These are phyloP conservation scores for Collybiopsis confluens DNA, from an alignment of 768 basidiomycete genomes.

Conservation along the genomic window DNA sequence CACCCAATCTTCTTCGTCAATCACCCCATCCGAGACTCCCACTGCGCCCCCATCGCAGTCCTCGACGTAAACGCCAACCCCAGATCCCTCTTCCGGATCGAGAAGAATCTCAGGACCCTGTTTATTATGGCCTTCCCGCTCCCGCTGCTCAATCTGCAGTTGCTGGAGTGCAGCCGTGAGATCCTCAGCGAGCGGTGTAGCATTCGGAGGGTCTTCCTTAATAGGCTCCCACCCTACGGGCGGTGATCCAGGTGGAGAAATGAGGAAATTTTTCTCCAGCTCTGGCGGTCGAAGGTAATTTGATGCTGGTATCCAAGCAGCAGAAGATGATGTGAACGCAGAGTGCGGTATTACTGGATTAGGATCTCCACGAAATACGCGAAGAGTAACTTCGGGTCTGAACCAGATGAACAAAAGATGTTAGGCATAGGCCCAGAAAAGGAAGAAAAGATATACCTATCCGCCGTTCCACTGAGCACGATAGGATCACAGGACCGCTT, in stretches of 20 bases:
- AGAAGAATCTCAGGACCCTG: conserved; percentile 54
- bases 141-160: conserved; percentile 42
- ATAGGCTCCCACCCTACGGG: conserved; percentile 96
- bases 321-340: neutral
- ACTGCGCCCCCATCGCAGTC: conserved; percentile 50
- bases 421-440: neutral
- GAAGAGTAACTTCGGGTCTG: conserved; percentile 48
- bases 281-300: conserved; percentile 73
- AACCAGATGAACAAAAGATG: conserved; percentile 6
- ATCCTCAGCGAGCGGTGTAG: conserved; percentile 79
- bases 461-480: conserved; percentile 45
- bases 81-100: conserved; percentile 57
- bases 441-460: conserved; percentile 38
- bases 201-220: conserved; percentile 86
- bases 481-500: conserved; percentile 65
- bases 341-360: conserved; percentile 47
- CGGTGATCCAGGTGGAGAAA: conserved; percentile 96
- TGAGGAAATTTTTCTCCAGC: conserved; percentile 90
- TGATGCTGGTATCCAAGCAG: conserved; percentile 15
- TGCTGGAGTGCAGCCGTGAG: conserved; percentile 74
- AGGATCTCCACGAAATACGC: conserved; percentile 72
- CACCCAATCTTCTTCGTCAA: conserved; percentile 54
- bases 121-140: conserved; percentile 24
- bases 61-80: conserved; percentile 77
- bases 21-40: conserved; percentile 33